phyloP scores from a whole-genome alignment of 257 asterid species.

The Verbascum thapsus region DNA sequence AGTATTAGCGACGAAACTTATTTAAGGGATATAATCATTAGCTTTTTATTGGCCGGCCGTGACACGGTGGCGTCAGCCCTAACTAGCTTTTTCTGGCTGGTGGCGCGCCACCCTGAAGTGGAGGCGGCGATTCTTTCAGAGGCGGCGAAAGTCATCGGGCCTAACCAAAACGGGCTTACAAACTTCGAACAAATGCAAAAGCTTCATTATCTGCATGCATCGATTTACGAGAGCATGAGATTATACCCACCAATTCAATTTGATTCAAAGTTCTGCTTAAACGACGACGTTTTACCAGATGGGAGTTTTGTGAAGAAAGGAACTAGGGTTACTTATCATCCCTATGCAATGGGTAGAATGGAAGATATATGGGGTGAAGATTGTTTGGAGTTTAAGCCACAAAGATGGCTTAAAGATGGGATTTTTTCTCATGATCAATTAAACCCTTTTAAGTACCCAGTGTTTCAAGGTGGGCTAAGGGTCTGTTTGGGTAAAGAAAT shows the following conservation, averaged over 20 bases:
- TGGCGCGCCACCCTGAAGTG: constrained; percentile 41
- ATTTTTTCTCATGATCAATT: constrained; percentile 36
- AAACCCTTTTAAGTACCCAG: constrained; percentile 51
- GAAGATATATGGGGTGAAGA: constrained; percentile 59
- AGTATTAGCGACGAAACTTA: constrained; percentile 32
- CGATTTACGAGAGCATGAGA: constrained; percentile 58
- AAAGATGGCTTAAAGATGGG: constrained; percentile 54
- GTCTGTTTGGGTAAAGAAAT: constrained; percentile 64
- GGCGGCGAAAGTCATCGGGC: constrained; percentile 37
- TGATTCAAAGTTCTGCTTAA: constrained; percentile 43
- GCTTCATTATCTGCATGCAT: constrained; percentile 49
- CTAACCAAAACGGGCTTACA: neutral
- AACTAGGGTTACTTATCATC: constrained; percentile 55
- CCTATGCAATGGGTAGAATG: constrained; percentile 67
- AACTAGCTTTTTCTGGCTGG: constrained; percentile 47
- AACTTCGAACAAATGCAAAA: constrained; percentile 35
- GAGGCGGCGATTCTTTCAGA: constrained; percentile 42
- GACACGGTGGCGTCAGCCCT: constrained; percentile 60
- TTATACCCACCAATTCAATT: constrained; percentile 56
- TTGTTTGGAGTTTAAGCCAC: constrained; percentile 53
- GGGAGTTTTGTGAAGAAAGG: constrained; percentile 47
- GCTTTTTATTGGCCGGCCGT: constrained; percentile 57
- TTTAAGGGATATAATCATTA: constrained; percentile 46
- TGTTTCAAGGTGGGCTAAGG: constrained; percentile 61
- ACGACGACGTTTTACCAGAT: constrained; percentile 45